Evolutionary conservation across 805 yeast genomes (phyloP), one percentile per base, ranked within the genome.

Genomic region (Metschnikowia sp.): DNA sequence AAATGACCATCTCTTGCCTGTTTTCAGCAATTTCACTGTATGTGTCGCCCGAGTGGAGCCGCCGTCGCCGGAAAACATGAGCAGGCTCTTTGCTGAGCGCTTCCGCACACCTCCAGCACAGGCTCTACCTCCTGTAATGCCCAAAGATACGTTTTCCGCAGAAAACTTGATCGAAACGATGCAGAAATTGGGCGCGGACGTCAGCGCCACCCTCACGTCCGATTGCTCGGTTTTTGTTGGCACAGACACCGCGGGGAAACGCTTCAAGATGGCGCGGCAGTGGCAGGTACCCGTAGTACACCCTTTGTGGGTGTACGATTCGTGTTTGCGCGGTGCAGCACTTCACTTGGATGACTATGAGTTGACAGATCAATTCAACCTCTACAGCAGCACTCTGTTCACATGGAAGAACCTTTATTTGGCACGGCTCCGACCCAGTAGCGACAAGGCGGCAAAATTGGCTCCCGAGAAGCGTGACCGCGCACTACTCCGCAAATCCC

Each of bases 251-350:
- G 58, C 64, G 13, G 88, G 88, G 0, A 75, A 70, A 47, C 57
- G 87, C 43, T 82, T 70, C 55, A 65, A 65, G 12, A 78, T 77
- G 56, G 82, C 82, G 3, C 36, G 72, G 2, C 79, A 77, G 56
- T 78, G 83, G 83, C 64, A 66, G 10, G 74, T 74, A 4, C 80
- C 81, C 1, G 72, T 72, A 1, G 73, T 77, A 29, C 81, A 78
- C 56, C 83, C 83, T 0, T 56, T 70, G 33, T 78, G 78, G 78
- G 61, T 79, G 4, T 58, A 65, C 30, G 82, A 79, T 57, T 67
- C 76, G 45, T 57, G 72, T 13, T 57, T 63, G 22, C 65, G 83
- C 40, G 74, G 74, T 2, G 77, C 78, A 1, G 64, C 74, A 3
- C 54, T 79, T 18, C 69, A 68, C 29, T 60, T 64, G 40, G 59